Evolutionary conservation across 1,284 basidiomycete species (phyloP).

Genomic region (Naganishia cerealis): DNA sequence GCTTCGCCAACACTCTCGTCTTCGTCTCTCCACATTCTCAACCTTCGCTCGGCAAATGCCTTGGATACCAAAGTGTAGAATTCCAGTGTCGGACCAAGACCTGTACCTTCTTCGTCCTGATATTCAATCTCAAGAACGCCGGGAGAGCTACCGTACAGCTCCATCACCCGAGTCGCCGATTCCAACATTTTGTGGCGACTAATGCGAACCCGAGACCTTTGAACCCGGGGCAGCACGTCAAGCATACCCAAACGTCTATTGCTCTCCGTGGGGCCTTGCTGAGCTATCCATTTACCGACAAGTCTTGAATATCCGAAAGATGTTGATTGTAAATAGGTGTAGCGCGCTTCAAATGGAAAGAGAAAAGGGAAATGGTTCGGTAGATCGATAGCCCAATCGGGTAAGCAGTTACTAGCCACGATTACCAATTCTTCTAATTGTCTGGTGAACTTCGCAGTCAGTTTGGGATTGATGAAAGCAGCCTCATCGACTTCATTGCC

Average conservation of each 20-base stretch:
- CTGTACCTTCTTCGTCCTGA: constrained; percentile 98
- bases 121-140: constrained; percentile 96
- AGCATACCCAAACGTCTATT: constrained; percentile 82
- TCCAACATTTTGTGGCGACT: constrained; percentile 90
- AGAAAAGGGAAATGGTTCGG: constrained; percentile 95
- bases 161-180: constrained; percentile 96
- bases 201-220: constrained; percentile 95
- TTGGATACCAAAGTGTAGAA: constrained; percentile 92
- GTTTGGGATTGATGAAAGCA: constrained; percentile 94
- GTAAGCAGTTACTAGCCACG: constrained; percentile 91
- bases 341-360: constrained; percentile 95
- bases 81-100: constrained; percentile 95
- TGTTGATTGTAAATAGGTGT: constrained; percentile 93
- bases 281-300: constrained; percentile 84
- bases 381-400: constrained; percentile 92
- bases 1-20: constrained; percentile 65
- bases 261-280: constrained; percentile 67
- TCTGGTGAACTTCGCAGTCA: constrained; percentile 95
- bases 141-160: constrained; percentile 84
- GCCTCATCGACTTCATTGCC: constrained; percentile 60
- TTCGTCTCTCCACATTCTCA: constrained; percentile 87
- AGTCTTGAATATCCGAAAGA: constrained; percentile 95
- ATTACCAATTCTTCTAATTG: constrained; percentile 99
- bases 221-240: constrained; percentile 84
- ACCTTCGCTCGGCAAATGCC: constrained; percentile 82